Conservation (phyloP, 495 filamentous ascomycete genomes). For the Podospora sp. region DNA sequence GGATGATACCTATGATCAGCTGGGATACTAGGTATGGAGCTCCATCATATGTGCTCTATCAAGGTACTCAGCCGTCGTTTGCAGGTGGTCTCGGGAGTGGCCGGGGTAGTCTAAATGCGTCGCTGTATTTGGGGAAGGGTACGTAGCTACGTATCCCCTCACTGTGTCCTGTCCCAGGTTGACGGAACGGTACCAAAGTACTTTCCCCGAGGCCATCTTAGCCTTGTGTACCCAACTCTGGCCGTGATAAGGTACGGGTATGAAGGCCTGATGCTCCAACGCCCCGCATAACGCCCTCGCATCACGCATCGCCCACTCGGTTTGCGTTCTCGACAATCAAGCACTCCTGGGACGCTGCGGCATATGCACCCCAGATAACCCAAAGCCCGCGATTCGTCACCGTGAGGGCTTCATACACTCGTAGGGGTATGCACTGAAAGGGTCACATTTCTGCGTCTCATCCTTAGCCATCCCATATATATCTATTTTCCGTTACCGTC, state of each 20-base stretch:
- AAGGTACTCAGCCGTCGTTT: background rate
- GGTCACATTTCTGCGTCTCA: background rate
- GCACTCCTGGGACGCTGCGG: background rate
- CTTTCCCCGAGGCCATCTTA: background rate
- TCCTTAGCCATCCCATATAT: background rate
- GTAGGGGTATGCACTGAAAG: background rate
- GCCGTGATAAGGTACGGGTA: background rate
- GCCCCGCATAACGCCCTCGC: background rate
- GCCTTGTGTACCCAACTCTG: background rate
- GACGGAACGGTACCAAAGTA: background rate
- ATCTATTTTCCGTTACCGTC: background rate
- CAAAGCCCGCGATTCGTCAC: background rate
- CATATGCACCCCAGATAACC: background rate
- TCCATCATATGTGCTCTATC: background rate
- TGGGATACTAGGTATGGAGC: too few species aligned
- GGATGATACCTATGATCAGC: background rate
- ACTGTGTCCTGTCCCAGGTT: background rate
- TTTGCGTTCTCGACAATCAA: background rate
- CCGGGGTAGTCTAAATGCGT: too few species aligned
- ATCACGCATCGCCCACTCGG: background rate
- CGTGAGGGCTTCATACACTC: too few species aligned
- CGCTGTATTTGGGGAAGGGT: background rate
- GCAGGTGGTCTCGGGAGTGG: background rate
- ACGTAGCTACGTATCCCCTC: background rate
- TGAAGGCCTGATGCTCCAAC: background rate